Percentiles rank a stretch among this genome's conserved stretches.
phyloP scores from a whole-genome alignment of 208 protist species.

The Acanthamoeba comandoni region DNA sequence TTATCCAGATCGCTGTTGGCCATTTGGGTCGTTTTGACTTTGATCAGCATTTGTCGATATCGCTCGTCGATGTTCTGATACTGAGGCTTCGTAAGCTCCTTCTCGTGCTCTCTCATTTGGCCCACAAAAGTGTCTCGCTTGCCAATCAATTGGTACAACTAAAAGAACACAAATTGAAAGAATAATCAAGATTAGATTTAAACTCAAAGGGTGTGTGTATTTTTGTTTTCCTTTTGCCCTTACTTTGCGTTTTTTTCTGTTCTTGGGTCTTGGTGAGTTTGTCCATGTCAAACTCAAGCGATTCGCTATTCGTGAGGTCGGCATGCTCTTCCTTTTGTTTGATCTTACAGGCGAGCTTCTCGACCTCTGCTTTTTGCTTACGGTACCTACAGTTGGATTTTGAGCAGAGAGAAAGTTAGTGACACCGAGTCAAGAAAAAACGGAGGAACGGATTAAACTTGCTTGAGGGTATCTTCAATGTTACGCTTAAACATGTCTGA shows the following conservation, averaged over 20 bases:
- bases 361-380: slow-evolving; percentile 50
- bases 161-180: neutral
- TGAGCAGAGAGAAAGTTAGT: no score
- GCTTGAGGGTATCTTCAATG: slow-evolving; percentile 35
- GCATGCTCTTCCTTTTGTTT: slow-evolving; percentile 20
- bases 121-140: slow-evolving; percentile 19
- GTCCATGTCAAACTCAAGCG: slow-evolving; percentile 47
- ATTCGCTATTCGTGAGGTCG: neutral
- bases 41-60: slow-evolving; percentile 72
- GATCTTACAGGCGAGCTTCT: neutral
- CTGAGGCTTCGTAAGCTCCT: slow-evolving; percentile 71
- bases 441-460: no score
- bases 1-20: slow-evolving; percentile 85
- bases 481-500: slow-evolving; percentile 27
- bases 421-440: no score
- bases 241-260: slow-evolving; percentile 39
- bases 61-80: slow-evolving; percentile 81
- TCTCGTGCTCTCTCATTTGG: slow-evolving; percentile 45
- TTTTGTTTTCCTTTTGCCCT: neutral
- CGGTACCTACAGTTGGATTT: neutral
- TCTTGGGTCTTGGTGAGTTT: neutral
- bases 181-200: neutral
- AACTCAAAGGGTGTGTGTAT: neutral
- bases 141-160: slow-evolving; percentile 70
- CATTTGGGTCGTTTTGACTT: slow-evolving; percentile 67